A percentile compares a stretch with the other conserved stretches of the same genome.
These are phyloP conservation scores for Claviceps sp. DNA, from an alignment of 2,329 filamentous ascomycete species.

Conservation along the genomic window DNA sequence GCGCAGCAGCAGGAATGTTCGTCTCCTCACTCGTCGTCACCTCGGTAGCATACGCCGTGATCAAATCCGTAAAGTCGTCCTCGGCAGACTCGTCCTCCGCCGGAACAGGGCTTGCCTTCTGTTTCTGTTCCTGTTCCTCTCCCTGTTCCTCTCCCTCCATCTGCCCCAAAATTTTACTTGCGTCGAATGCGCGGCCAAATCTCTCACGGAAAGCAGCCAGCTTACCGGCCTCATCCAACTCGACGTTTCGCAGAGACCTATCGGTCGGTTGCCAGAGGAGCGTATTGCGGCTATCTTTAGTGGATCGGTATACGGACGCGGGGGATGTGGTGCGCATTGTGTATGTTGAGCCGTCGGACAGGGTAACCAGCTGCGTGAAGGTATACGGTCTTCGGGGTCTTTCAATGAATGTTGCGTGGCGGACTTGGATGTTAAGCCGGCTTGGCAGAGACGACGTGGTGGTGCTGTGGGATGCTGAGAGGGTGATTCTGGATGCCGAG, in stretches of 20 bases:
- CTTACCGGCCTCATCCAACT: conserved; percentile 88
- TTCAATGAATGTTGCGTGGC: conserved; percentile 71
- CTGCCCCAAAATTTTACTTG: conserved; percentile 22
- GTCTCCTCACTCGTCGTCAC: conserved; percentile 20
- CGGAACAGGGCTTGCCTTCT: neutral
- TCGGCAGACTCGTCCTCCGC: conserved; percentile 12
- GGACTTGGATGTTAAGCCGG: conserved; percentile 39
- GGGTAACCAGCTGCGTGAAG: conserved; percentile 91
- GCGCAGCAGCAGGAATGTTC: conserved; percentile 13
- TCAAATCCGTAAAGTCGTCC: conserved; percentile 33
- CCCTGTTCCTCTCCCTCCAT: conserved; percentile 17
- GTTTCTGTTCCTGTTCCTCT: conserved; percentile 6
- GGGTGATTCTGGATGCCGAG: conserved; percentile 16
- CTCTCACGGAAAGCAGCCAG: conserved; percentile 73
- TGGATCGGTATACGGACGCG: conserved; percentile 39
- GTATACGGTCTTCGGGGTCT: conserved; percentile 89
- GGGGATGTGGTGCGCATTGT: conserved; percentile 68
- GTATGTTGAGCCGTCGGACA: conserved; percentile 82
- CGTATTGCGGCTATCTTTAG: conserved; percentile 81
- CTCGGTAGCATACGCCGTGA: conserved; percentile 34
- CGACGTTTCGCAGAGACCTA: conserved; percentile 70
- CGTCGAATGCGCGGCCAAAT: conserved; percentile 78
- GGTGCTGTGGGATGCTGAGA: conserved; percentile 11
- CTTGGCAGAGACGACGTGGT: conserved; percentile 12
- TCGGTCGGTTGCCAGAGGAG: conserved; percentile 82